phyloP scores from a whole-genome alignment of 306 rosid species.

The Sophora flavescens region DNA sequence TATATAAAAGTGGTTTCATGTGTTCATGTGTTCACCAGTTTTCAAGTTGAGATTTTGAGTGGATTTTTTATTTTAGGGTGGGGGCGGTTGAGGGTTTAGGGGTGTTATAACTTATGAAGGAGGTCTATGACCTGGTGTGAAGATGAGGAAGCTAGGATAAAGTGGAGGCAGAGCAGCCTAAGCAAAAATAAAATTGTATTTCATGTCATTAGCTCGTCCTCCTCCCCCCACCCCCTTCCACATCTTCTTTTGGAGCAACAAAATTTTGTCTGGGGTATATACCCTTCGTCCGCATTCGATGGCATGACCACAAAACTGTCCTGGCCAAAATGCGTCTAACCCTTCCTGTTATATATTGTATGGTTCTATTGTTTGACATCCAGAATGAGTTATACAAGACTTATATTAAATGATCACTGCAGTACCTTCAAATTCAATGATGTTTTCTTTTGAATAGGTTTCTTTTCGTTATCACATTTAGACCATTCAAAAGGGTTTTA shows the following conservation, averaged over 20 bases:
- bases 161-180: too few relatives aligned
- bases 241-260: too few relatives aligned
- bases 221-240: too few relatives aligned
- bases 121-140: too few relatives aligned
- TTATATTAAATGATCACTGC: neutral
- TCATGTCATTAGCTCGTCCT: neutral
- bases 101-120: too few relatives aligned
- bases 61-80: too few relatives aligned
- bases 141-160: too few relatives aligned
- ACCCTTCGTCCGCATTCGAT: neutral
- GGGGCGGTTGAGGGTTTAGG: too few relatives aligned
- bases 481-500: conserved; percentile 9
- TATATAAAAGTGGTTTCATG: neutral
- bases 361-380: neutral
- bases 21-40: conserved; percentile 4
- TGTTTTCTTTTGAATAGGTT: conserved; percentile 18
- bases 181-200: neutral
- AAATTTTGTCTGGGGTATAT: too few relatives aligned
- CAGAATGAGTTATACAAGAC: neutral
- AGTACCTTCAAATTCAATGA: neutral
- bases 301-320: neutral
- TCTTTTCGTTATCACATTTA: neutral
- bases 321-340: conserved; percentile 12
- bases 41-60: conserved; percentile 4
- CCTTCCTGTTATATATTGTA: neutral